phyloP scores from a whole-genome alignment of 140 eudicot species.

The Oenanthe javanica region DNA sequence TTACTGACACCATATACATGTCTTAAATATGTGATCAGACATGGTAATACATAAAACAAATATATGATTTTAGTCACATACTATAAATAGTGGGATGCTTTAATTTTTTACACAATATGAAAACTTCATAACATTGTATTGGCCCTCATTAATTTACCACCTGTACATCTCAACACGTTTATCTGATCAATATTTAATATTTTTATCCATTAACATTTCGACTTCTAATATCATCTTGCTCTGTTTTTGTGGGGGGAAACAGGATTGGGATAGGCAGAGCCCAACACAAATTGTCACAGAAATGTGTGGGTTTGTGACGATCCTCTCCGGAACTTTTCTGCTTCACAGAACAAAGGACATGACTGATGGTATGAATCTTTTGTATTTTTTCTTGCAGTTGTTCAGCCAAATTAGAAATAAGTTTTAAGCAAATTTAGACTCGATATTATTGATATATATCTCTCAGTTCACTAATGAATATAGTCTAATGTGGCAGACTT shows the following conservation, averaged over 20 bases:
- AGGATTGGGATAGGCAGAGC: constrained; percentile 10
- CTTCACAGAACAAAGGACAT: constrained; percentile 96
- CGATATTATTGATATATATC: background rate
- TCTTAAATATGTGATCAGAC: background rate
- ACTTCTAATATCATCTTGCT: background rate
- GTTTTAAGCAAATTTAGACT: background rate
- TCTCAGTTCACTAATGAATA: background rate
- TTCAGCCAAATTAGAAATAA: background rate
- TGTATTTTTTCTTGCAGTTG: background rate
- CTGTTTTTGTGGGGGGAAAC: background rate
- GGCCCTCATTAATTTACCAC: background rate
- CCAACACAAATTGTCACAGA: constrained; percentile 4
- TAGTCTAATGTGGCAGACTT: background rate
- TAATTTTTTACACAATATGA: background rate
- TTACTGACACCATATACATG: background rate
- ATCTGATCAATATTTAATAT: background rate
- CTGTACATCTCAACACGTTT: background rate
- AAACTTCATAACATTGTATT: background rate
- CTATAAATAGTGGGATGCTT: background rate
- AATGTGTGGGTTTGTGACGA: constrained; percentile 10
- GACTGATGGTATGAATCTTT: constrained; percentile 59
- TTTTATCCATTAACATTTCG: background rate
- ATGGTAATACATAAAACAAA: background rate
- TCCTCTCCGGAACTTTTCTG: constrained; percentile 28
- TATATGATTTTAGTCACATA: background rate